Percentiles rank a stretch among this genome's conserved stretches.
Conservation (phyloP, 2,329 filamentous ascomycete species). For the Aspergillus novofumigatus region DNA sequence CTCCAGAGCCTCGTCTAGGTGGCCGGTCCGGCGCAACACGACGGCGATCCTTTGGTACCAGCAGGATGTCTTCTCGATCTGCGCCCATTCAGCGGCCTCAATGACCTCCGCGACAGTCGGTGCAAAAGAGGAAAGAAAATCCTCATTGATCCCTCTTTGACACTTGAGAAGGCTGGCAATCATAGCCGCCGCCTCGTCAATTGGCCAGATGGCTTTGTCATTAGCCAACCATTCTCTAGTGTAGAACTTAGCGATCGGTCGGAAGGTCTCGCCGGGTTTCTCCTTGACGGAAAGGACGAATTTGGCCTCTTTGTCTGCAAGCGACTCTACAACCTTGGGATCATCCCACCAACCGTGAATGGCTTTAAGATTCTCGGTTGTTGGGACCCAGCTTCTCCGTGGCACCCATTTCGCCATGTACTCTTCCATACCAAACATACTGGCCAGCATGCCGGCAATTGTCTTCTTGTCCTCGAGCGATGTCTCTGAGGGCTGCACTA, state of each 20-base stretch:
- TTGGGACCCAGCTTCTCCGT: neutral
- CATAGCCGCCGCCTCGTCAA: neutral
- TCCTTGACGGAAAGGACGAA: neutral
- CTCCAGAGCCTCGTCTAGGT: neutral
- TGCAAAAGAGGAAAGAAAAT: neutral
- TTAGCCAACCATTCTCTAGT: neutral
- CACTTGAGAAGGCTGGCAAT: constrained; percentile 1
- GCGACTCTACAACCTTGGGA: neutral
- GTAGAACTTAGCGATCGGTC: neutral
- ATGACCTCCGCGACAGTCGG: constrained; percentile 1
- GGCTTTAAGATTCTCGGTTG: neutral
- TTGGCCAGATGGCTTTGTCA: too few relatives aligned
- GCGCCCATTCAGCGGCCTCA: constrained; percentile 3
- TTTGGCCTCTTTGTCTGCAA: neutral
- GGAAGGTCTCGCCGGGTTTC: neutral
- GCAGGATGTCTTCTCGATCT: neutral
- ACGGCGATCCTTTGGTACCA: constrained; percentile 5
- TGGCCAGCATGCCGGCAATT: neutral
- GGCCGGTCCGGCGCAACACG: neutral
- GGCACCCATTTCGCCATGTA: neutral
- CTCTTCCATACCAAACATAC: neutral
- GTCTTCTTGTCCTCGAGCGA: neutral
- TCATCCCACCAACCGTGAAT: constrained; percentile 4
- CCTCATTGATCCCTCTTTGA: neutral
- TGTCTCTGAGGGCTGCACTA: neutral